These are phyloP conservation scores for Penicillium glabrum DNA, from an alignment of 2,329 filamentous ascomycete species.

Conservation along the genomic window DNA sequence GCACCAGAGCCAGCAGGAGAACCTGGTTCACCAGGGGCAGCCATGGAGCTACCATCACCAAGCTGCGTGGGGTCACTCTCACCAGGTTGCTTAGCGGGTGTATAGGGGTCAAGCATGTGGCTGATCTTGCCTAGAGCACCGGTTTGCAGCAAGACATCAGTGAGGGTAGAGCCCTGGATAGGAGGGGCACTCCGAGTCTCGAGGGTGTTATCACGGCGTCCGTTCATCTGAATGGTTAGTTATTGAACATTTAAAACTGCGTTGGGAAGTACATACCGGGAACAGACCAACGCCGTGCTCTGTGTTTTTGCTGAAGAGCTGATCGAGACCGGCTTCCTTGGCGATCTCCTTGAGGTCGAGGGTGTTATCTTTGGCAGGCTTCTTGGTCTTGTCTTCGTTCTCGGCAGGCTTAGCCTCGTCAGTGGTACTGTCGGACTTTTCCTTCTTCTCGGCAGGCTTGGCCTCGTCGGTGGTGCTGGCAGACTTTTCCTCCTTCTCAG, in stretches of 20 bases:
- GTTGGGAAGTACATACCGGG: slow-evolving; percentile 11
- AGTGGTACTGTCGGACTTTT: not conserved
- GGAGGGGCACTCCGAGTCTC: slow-evolving; percentile 14
- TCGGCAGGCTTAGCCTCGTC: not conserved
- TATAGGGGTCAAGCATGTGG: not conserved
- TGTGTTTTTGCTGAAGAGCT: slow-evolving; percentile 9
- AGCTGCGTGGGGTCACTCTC: not conserved
- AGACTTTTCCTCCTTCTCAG: too few species aligned
- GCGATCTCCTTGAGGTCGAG: slow-evolving; percentile 11
- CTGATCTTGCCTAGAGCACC: slow-evolving; percentile 18
- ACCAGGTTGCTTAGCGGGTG: not conserved
- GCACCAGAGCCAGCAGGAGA: slow-evolving; percentile 1
- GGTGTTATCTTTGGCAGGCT: not conserved
- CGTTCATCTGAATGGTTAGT: slow-evolving; percentile 12
- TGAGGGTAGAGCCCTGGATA: slow-evolving; percentile 20
- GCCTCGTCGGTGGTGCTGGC: too few species aligned
- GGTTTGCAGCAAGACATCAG: slow-evolving; percentile 12
- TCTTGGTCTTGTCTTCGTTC: not conserved
- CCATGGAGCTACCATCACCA: slow-evolving; percentile 3
- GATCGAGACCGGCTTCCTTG: slow-evolving; percentile 14
- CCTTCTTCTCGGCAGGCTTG: not conserved
- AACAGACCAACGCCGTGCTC: slow-evolving; percentile 23
- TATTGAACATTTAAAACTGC: not conserved
- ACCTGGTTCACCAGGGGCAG: slow-evolving; percentile 1
- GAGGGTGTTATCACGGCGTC: slow-evolving; percentile 13